Evolutionary conservation across 2,329 filamentous ascomycete genomes (phyloP).

Genomic region (Eutypa lata): DNA sequence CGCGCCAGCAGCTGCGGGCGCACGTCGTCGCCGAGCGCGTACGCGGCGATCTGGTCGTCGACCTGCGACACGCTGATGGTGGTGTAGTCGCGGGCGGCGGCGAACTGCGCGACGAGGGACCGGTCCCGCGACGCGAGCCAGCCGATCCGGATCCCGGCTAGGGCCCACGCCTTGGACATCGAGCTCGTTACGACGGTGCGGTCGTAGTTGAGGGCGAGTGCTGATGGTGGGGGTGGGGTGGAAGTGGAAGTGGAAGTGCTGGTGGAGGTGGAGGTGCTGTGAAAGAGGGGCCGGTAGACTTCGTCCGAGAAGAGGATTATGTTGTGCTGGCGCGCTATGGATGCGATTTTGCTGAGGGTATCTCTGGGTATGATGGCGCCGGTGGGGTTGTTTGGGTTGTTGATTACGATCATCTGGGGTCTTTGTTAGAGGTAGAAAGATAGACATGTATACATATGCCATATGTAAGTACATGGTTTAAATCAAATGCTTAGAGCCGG

Average conservation of each 20-base stretch:
- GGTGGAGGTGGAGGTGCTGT: constrained; percentile 52
- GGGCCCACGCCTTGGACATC: constrained; percentile 80
- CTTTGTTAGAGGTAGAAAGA: too few species aligned
- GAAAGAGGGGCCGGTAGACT: constrained; percentile 81
- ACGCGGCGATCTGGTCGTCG: constrained; percentile 75
- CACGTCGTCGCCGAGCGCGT: constrained; percentile 58
- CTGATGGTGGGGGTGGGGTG: constrained; percentile 53
- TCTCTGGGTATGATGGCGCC: constrained; percentile 65
- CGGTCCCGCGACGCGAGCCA: constrained; percentile 72
- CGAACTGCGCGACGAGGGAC: constrained; percentile 60
- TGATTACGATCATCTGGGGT: constrained; percentile 52
- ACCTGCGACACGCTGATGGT: constrained; percentile 82
- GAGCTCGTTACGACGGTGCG: constrained; percentile 73
- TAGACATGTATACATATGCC: too few species aligned
- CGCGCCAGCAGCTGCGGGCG: constrained; percentile 45
- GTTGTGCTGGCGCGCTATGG: constrained; percentile 58
- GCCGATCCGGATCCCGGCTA: constrained; percentile 78
- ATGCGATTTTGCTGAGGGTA: constrained; percentile 59
- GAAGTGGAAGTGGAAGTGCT: constrained; percentile 44
- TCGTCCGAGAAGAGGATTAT: constrained; percentile 74
- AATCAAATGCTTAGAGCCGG: too few species aligned
- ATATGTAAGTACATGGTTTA: too few species aligned
- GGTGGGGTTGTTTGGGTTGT: constrained; percentile 82
- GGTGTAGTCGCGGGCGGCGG: constrained; percentile 72
- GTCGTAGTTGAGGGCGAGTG: constrained; percentile 68